Conservation (phyloP, 441 rosid genomes). For the Pelargonium exstipulatum region DNA sequence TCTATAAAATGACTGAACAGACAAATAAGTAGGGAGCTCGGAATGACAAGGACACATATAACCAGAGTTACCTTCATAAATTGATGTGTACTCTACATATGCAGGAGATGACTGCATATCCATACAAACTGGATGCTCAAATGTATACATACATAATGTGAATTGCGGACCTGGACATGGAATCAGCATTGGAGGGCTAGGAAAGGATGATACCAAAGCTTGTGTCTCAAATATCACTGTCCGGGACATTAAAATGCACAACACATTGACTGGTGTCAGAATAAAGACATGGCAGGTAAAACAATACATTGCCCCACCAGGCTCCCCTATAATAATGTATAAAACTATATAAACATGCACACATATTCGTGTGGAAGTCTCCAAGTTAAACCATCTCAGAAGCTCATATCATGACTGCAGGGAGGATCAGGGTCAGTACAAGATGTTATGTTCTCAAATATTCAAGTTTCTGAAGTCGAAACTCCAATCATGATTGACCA, state of each 20-base stretch:
- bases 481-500: conserved; percentile 86
- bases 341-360: neutral
- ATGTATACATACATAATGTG: conserved; percentile 70
- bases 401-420: conserved; percentile 41
- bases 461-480: conserved; percentile 80
- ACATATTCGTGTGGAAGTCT: neutral
- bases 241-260: conserved; percentile 67
- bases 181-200: conserved; percentile 93
- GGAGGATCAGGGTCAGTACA: conserved; percentile 88
- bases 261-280: conserved; percentile 87
- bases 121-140: conserved; percentile 89
- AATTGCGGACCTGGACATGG: conserved; percentile 99
- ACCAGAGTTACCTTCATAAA: conserved; percentile 10
- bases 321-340: too few species aligned
- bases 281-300: conserved; percentile 98
- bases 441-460: conserved; percentile 79
- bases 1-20: too few species aligned
- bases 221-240: conserved; percentile 92
- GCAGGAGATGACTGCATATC: conserved; percentile 95
- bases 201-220: conserved; percentile 71
- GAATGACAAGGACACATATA: neutral
- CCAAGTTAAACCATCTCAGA: neutral
- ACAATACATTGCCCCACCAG: neutral
- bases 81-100: conserved; percentile 17
- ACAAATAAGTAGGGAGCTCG: neutral